Evolutionary conservation across 305 asterid genomes (phyloP).

Genomic region (Solanum hybrid): DNA sequence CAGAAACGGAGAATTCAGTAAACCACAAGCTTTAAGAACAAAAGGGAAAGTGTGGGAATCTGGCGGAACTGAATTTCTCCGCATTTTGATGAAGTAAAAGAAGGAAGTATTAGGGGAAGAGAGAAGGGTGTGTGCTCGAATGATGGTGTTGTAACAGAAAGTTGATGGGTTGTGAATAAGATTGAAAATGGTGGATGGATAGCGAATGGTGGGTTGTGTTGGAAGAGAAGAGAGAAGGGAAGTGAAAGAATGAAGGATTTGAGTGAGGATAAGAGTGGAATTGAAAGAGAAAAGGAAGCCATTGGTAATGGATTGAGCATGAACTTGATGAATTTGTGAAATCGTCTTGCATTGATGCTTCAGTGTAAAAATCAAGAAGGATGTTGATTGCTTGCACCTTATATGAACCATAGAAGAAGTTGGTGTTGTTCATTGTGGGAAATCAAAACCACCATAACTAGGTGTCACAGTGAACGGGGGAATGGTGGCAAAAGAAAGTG

Average conservation of each 20-base stretch:
- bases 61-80: constrained; percentile 36
- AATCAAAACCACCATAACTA: neutral
- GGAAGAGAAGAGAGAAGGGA: constrained; percentile 18
- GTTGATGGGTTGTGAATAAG: constrained; percentile 51
- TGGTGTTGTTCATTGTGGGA: neutral
- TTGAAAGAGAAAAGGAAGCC: constrained; percentile 42
- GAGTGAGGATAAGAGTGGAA: constrained; percentile 24
- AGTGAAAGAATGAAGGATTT: constrained; percentile 45
- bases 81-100: constrained; percentile 36
- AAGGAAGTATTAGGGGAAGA: constrained; percentile 37
- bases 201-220: constrained; percentile 17
- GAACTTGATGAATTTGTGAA: constrained; percentile 52
- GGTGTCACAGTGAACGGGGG: neutral
- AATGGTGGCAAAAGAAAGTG: constrained; percentile 1
- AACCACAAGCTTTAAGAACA: constrained; percentile 59
- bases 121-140: constrained; percentile 50
- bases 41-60: constrained; percentile 61
- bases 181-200: constrained; percentile 38
- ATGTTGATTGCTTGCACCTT: constrained; percentile 28
- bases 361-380: constrained; percentile 26
- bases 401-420: constrained; percentile 1
- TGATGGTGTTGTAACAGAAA: constrained; percentile 48
- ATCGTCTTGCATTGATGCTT: constrained; percentile 37
- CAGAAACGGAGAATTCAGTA: constrained; percentile 21
- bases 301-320: constrained; percentile 58